These are phyloP conservation scores for Artomyces pyxidatus DNA, from an alignment of 768 basidiomycete species.

Conservation along the genomic window DNA sequence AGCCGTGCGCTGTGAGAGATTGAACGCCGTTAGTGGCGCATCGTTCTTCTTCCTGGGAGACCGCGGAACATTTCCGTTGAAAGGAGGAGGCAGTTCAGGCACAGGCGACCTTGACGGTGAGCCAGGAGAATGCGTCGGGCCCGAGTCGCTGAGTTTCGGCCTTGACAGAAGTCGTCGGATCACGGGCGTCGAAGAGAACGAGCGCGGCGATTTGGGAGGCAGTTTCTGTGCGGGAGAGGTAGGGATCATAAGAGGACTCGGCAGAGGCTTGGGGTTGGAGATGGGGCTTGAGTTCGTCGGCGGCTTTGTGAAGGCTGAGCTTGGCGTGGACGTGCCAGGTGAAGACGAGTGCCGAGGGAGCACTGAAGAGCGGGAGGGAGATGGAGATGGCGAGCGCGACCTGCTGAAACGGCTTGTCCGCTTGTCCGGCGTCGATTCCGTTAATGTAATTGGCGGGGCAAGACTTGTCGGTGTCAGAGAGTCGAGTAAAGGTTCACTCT, in stretches of 20 bases:
- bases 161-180: slow-evolving; percentile 14
- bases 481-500: neutral
- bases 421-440: neutral
- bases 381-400: neutral
- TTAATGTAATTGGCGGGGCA: neutral
- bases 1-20: slow-evolving; percentile 53
- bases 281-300: neutral
- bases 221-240: neutral
- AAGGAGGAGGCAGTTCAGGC: neutral
- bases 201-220: neutral
- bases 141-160: slow-evolving; percentile 6
- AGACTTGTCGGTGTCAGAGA: neutral
- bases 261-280: neutral
- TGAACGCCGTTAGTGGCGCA: slow-evolving; percentile 56
- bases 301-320: neutral
- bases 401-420: neutral
- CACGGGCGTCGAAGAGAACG: slow-evolving; percentile 10
- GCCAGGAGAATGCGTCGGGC: neutral
- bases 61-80: neutral
- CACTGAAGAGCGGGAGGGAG: neutral
- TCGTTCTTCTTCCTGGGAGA: neutral
- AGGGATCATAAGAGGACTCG: neutral
- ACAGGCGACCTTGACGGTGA: neutral
- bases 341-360: neutral
- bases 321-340: neutral